phyloP scores from a whole-genome alignment of 1,284 basidiomycete genomes.

The Microbotryum scabiosae region DNA sequence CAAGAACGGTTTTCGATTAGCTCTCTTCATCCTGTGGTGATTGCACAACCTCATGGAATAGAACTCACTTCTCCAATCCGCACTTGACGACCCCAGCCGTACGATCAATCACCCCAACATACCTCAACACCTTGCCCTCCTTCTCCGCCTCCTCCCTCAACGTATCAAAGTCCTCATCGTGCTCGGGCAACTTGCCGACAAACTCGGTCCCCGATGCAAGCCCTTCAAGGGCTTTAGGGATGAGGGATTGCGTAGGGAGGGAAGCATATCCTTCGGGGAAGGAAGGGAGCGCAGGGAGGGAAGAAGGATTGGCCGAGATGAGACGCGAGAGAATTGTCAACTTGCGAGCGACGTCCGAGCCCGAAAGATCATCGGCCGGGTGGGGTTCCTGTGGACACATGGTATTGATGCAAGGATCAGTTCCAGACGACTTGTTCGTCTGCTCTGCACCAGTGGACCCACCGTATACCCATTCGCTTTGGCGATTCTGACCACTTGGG shows the following conservation, averaged over 20 bases:
- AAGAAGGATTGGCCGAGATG: slow-evolving; percentile 46
- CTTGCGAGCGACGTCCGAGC: slow-evolving; percentile 93
- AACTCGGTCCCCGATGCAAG: slow-evolving; percentile 71
- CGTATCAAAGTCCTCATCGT: slow-evolving; percentile 69
- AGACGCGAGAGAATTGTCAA: slow-evolving; percentile 86
- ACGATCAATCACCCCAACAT: slow-evolving; percentile 90
- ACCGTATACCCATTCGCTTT: slow-evolving; percentile 92
- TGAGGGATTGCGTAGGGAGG: slow-evolving; percentile 75
- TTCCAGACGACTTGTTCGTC: neutral
- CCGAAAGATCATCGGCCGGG: slow-evolving; percentile 90
- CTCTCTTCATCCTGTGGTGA: no score
- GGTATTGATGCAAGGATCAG: neutral
- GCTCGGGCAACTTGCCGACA: slow-evolving; percentile 67
- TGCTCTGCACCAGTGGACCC: slow-evolving; percentile 33
- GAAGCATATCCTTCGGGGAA: slow-evolving; percentile 65
- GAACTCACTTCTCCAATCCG: slow-evolving; percentile 66
- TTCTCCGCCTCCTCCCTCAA: slow-evolving; percentile 66
- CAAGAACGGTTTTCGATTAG: neutral
- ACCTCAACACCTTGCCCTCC: slow-evolving; percentile 76
- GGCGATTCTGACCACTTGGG: slow-evolving; percentile 78
- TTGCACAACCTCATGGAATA: no score
- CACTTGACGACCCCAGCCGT: slow-evolving; percentile 67
- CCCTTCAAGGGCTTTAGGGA: slow-evolving; percentile 63
- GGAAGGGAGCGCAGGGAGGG: slow-evolving; percentile 35
- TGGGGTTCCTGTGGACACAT: slow-evolving; percentile 69